These are phyloP conservation scores for Lichtheimia ramosa DNA, from an alignment of 371 early-diverging fungal genomes.

Conservation along the genomic window DNA sequence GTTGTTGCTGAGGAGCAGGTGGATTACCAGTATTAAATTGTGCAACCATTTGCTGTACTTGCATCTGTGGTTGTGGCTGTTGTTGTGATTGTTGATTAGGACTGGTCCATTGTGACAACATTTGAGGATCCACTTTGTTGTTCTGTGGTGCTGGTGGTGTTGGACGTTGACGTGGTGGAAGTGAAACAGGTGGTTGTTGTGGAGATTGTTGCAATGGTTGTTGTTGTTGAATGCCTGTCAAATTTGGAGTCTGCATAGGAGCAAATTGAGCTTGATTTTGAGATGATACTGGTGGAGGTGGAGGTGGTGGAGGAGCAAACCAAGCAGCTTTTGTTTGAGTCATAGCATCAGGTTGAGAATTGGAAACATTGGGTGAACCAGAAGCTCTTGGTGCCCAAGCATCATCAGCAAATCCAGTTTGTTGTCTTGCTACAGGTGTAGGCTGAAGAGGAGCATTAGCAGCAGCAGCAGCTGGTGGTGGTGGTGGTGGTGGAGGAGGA, in stretches of 20 bases:
- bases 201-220: slow-evolving; percentile 8
- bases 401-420: slow-evolving; percentile 58
- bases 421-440: not conserved
- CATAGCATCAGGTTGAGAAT: slow-evolving; percentile 11
- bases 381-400: slow-evolving; percentile 50
- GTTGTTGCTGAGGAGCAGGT: slow-evolving; percentile 6
- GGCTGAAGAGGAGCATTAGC: slow-evolving; percentile 7
- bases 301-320: slow-evolving; percentile 22
- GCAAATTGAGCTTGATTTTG: slow-evolving; percentile 10
- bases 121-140: slow-evolving; percentile 34
- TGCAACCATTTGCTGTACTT: slow-evolving; percentile 14
- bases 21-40: slow-evolving; percentile 11
- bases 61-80: slow-evolving; percentile 12
- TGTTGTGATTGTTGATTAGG: slow-evolving; percentile 9
- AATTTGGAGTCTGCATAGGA: slow-evolving; percentile 20
- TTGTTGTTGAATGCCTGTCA: not conserved
- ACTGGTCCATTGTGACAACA: slow-evolving; percentile 37
- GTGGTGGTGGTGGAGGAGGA: slow-evolving; percentile 14
- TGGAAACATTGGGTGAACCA: slow-evolving; percentile 10
- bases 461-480: slow-evolving; percentile 9
- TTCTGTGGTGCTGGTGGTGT: slow-evolving; percentile 31
- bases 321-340: slow-evolving; percentile 20
- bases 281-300: slow-evolving; percentile 11
- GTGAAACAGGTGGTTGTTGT: slow-evolving; percentile 18
- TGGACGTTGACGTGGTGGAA: slow-evolving; percentile 31